phyloP scores from a whole-genome alignment of 2,329 filamentous ascomycete genomes.

The Beauveria varroae region DNA sequence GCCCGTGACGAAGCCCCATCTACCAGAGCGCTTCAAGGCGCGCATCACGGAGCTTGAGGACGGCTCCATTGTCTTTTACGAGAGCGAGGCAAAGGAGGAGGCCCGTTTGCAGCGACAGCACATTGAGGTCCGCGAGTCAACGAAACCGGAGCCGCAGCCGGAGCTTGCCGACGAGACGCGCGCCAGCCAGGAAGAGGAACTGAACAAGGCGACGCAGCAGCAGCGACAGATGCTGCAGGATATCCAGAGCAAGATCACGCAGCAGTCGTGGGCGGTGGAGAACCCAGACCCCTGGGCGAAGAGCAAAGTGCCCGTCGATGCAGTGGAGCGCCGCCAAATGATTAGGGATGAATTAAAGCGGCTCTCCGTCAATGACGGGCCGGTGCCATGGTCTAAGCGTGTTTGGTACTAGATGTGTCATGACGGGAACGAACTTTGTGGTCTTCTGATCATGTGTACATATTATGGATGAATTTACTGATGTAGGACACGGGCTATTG shows the following conservation, averaged over 20 bases:
- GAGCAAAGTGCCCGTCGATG: constrained; percentile 40
- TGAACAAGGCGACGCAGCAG: constrained; percentile 15
- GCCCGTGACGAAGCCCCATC: constrained; percentile 40
- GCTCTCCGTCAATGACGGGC: constrained; percentile 37
- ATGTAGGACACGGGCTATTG: neutral
- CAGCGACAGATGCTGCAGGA: constrained; percentile 26
- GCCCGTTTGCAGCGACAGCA: constrained; percentile 13
- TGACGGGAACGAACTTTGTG: neutral
- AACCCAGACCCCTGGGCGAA: constrained; percentile 30
- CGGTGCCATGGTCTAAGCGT: constrained; percentile 19
- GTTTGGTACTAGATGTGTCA: neutral
- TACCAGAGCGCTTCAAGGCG: constrained; percentile 43
- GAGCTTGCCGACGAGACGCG: constrained; percentile 2
- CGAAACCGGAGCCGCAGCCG: constrained; percentile 19
- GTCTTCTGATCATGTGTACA: neutral
- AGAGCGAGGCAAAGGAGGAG: constrained; percentile 26
- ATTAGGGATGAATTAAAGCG: constrained; percentile 52
- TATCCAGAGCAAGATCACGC: constrained; percentile 24
- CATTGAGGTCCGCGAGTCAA: constrained; percentile 24
- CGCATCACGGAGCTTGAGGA: constrained; percentile 39
- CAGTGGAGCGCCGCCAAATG: constrained; percentile 45
- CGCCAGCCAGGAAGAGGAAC: constrained; percentile 13
- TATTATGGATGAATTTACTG: neutral
- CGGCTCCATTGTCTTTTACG: constrained; percentile 34
- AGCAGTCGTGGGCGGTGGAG: constrained; percentile 26